phyloP scores from a whole-genome alignment of 768 basidiomycete species.

The Macrocybe gigantea region DNA sequence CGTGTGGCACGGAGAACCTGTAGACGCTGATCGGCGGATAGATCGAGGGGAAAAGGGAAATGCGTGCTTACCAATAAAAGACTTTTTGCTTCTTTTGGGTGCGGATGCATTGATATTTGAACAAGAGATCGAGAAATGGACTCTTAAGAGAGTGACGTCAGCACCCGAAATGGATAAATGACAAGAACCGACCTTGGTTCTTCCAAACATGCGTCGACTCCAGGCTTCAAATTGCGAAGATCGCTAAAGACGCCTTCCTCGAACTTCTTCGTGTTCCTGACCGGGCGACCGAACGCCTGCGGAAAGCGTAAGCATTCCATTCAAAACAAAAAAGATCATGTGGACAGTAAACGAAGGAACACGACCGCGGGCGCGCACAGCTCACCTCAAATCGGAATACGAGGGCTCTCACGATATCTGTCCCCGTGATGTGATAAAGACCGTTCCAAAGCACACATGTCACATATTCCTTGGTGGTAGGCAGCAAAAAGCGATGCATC shows the following conservation, averaged over 20 bases:
- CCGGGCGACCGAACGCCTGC: conserved; percentile 81
- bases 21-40: not conserved
- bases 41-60: conserved; percentile 2
- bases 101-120: conserved; percentile 95
- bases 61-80: conserved; percentile 79
- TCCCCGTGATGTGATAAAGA: conserved; percentile 91
- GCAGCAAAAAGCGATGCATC: conserved; percentile 83
- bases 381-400: conserved; percentile 88
- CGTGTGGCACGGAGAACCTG: conserved; percentile 97
- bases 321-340: conserved; percentile 5
- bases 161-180: not conserved
- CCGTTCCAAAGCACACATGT: conserved; percentile 91
- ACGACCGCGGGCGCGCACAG: conserved; percentile 5
- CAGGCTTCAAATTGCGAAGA: conserved; percentile 89
- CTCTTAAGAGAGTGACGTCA: conserved; percentile 53
- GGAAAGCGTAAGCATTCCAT: conserved; percentile 4
- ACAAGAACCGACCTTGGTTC: conserved; percentile 72
- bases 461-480: conserved; percentile 74
- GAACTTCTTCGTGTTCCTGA: conserved; percentile 92
- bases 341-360: conserved; percentile 1
- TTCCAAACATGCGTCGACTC: conserved; percentile 86
- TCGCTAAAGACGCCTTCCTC: conserved; percentile 96
- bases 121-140: conserved; percentile 86
- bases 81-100: conserved; percentile 99
- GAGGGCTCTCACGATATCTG: conserved; percentile 91